Evolutionary conservation across 2,329 filamentous ascomycete species (phyloP), one percentile per base, ranked within the genome.

Genomic region (Dactylonectria estremocensis): DNA sequence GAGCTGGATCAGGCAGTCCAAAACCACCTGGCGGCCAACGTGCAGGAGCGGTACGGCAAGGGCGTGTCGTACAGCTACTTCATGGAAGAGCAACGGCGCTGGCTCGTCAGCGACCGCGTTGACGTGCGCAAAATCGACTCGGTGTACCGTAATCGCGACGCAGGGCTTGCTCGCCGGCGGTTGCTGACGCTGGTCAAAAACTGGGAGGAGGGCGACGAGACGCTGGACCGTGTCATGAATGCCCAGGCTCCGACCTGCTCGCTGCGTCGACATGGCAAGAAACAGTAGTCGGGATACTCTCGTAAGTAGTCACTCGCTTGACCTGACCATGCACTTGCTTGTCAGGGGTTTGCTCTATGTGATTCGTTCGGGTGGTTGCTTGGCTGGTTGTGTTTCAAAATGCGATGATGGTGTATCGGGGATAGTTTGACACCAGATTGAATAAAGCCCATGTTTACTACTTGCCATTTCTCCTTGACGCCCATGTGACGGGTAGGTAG

Each of bases 101-200:
- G 80, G 79, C 73, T 85, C 9, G 70, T 80, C 48, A 83, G 77
- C 63, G 80, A 85, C 69, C 77, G 75, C 33, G 63, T 65, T 7
- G 82, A 83, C 61, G 81, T 84, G 18, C 76, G 82, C 46, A 80
- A 83, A 65, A 83, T 84, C 54, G 82, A 84, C 68, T 83, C 81
- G 16, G 82, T 83, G 40, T 84, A 84, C 63, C 80, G 82, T 13
- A 84, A 83, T 59, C 76, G 80, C 10, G 81, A 84, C 62, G 79
- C 79, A 11, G 80, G 79, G 5, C 69, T 78, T 55, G 80, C 80
- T 7, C 75, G 81, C n/a, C 74, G 80, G 1, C 77, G 77, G 16
- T 65, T 80, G 40, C 68, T 80, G 74, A 77, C 74, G 33, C 72
- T 83, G 64, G 74, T 80, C 20, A 83, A 83, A 61, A 73, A 79